Conservation (phyloP, 345 rosid genomes). For the Pugionium cornutum region DNA sequence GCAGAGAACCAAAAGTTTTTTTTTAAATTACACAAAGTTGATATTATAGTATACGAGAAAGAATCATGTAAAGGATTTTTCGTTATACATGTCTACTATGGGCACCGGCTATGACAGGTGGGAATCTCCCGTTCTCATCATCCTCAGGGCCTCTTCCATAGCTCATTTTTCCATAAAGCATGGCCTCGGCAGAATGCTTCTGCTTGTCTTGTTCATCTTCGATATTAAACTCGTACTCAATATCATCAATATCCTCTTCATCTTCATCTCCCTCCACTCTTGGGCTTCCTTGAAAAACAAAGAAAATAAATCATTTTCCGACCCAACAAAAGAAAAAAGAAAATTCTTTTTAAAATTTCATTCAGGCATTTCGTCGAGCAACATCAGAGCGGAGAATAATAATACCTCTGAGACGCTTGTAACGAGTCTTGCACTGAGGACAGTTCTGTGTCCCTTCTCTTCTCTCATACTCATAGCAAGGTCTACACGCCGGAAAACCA, state of each 20-base stretch:
- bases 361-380: constrained; percentile 30
- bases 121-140: constrained; percentile 75
- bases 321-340: neutral
- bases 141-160: constrained; percentile 94
- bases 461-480: constrained; percentile 96
- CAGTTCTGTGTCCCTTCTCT: constrained; percentile 90
- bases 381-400: neutral
- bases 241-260: constrained; percentile 91
- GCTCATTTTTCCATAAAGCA: constrained; percentile 97
- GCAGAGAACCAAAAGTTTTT: constrained; percentile 13
- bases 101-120: constrained; percentile 58
- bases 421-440: constrained; percentile 94
- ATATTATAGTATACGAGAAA: neutral
- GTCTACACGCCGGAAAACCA: constrained; percentile 91
- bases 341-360: neutral
- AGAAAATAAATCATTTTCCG: neutral
- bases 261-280: constrained; percentile 97
- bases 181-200: constrained; percentile 66
- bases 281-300: constrained; percentile 58
- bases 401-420: constrained; percentile 91
- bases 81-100: constrained; percentile 67
- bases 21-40: neutral
- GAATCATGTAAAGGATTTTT: neutral
- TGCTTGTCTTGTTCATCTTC: constrained; percentile 74
- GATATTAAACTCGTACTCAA: constrained; percentile 88